Evolutionary conservation across 805 yeast genomes (phyloP).

Genomic region (Teunomyces pallodes): DNA sequence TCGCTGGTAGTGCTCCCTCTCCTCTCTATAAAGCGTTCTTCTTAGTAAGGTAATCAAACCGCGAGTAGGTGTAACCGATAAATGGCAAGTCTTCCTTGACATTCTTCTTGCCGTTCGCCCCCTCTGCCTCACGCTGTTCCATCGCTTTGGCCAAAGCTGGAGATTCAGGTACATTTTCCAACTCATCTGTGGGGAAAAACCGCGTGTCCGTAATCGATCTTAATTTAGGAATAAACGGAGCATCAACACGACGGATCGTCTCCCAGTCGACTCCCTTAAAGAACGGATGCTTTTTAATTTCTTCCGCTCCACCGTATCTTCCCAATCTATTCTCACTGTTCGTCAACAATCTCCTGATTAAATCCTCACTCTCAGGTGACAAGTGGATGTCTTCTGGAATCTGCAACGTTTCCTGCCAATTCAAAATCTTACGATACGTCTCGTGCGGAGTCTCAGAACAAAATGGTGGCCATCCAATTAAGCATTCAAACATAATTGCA

Average conservation of each 20-base stretch:
- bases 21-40: constrained; percentile 51
- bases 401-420: constrained; percentile 84
- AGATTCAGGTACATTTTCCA: constrained; percentile 90
- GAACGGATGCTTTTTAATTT: constrained; percentile 86
- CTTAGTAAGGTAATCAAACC: constrained; percentile 88
- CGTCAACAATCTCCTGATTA: constrained; percentile 73
- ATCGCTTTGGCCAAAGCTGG: constrained; percentile 60
- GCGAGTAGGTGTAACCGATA: constrained; percentile 93
- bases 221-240: constrained; percentile 91
- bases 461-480: constrained; percentile 97
- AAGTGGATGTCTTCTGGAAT: constrained; percentile 92
- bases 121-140: constrained; percentile 56
- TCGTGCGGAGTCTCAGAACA: constrained; percentile 94
- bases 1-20: neutral
- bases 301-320: constrained; percentile 87
- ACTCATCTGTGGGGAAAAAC: constrained; percentile 96
- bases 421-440: constrained; percentile 84
- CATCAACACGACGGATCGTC: constrained; percentile 79
- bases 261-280: constrained; percentile 97
- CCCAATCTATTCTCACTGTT: constrained; percentile 80
- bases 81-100: constrained; percentile 90
- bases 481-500: constrained; percentile 94
- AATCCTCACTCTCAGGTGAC: constrained; percentile 84
- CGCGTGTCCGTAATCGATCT: constrained; percentile 93
- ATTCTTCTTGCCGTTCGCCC: constrained; percentile 42